Evolutionary conservation across 2,329 filamentous ascomycete genomes (phyloP).

Genomic region (Ophiostoma piceae): DNA sequence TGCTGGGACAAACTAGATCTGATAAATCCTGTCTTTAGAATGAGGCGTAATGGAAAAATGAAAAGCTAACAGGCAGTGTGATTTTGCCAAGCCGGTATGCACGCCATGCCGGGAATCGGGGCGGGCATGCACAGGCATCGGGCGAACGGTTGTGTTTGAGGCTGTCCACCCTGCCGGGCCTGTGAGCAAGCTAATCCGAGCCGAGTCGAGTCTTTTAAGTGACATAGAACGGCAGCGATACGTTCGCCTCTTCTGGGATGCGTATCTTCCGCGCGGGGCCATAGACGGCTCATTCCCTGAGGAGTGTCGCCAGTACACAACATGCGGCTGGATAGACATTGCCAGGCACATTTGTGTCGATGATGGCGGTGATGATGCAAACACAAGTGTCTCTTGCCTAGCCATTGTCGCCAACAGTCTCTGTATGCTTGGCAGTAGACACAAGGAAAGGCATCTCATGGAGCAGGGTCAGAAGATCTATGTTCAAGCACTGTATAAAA

Average conservation of each 20-base stretch:
- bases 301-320: not conserved
- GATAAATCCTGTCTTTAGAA: not conserved
- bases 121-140: not conserved
- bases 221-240: not conserved
- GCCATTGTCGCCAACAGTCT: not conserved
- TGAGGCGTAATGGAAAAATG: not conserved
- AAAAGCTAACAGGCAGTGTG: constrained; percentile 12
- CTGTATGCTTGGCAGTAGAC: not conserved
- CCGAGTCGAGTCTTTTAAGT: not conserved
- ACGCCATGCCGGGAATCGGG: constrained; percentile 12
- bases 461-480: not conserved
- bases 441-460: not conserved
- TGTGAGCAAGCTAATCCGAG: not conserved
- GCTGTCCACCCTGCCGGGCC: not conserved
- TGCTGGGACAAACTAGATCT: not conserved
- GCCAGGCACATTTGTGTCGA: not conserved
- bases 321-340: constrained; percentile 8
- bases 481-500: not conserved
- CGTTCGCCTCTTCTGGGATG: not conserved
- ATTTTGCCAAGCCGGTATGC: constrained; percentile 15
- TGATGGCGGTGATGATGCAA: not conserved
- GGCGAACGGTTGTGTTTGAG: constrained; percentile 11
- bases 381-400: not conserved
- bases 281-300: not conserved
- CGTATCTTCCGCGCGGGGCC: not conserved